Evolutionary conservation across 192 early-diverging fungal species (phyloP).

Genomic region (Geranomyces variabilis): DNA sequence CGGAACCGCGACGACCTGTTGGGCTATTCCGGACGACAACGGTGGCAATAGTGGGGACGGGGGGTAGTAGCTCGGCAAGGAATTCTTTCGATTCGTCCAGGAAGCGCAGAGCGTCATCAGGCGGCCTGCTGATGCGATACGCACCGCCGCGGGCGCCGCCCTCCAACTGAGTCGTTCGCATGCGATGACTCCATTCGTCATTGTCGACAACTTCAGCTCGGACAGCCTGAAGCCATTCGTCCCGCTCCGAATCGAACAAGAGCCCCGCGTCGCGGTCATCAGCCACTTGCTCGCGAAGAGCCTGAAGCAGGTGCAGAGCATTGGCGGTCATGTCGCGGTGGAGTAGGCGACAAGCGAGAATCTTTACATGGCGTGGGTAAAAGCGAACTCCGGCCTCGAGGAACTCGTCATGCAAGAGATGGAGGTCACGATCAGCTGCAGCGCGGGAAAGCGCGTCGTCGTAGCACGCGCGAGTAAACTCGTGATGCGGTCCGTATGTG

Average conservation of each 20-base stretch:
- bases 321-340: constrained; percentile 60
- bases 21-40: neutral
- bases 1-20: neutral
- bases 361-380: constrained; percentile 56
- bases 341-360: constrained; percentile 55
- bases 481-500: constrained; percentile 50
- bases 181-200: constrained; percentile 49
- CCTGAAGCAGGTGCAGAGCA: constrained; percentile 47
- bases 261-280: constrained; percentile 19
- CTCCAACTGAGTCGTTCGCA: constrained; percentile 52
- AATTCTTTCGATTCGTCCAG: constrained; percentile 42
- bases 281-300: constrained; percentile 41
- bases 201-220: constrained; percentile 44
- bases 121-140: constrained; percentile 45
- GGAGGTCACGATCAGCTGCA: constrained; percentile 52
- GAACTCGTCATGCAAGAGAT: constrained; percentile 48
- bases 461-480: constrained; percentile 55
- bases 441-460: constrained; percentile 59
- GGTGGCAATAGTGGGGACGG: constrained; percentile 4
- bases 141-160: constrained; percentile 51
- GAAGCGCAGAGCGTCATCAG: constrained; percentile 49
- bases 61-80: constrained; percentile 25
- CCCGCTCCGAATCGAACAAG: constrained; percentile 21
- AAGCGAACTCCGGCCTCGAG: constrained; percentile 50
- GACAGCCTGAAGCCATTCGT: constrained; percentile 36